Evolutionary conservation across 163 green algal genomes (phyloP).

Genomic region (Chlorella variabilis): DNA sequence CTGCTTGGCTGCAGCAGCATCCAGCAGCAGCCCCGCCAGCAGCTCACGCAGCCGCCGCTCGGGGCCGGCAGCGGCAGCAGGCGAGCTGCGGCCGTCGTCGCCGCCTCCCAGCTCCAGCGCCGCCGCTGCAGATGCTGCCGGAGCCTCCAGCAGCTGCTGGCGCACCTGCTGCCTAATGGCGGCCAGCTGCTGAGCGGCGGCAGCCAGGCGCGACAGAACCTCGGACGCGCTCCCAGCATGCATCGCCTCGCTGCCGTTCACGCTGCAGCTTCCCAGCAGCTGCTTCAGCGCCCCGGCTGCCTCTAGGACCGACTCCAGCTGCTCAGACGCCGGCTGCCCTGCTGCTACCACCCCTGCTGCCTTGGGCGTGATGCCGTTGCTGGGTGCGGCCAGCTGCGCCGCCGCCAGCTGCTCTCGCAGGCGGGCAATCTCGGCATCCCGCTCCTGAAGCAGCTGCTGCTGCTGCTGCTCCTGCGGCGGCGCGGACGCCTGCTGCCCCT

Average conservation of each 20-base stretch:
- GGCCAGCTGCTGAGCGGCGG: slow-evolving; percentile 28
- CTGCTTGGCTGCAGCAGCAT: slow-evolving; percentile 7
- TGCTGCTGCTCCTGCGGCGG: not conserved
- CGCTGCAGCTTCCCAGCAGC: slow-evolving; percentile 6
- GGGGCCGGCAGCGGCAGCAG: not conserved
- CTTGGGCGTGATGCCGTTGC: not conserved
- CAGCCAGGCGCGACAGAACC: not conserved
- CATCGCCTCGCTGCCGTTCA: slow-evolving; percentile 13
- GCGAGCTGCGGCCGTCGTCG: too few relatives aligned
- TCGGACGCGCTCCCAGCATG: not conserved
- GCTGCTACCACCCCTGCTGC: not conserved
- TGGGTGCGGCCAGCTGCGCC: not conserved
- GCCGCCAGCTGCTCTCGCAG: slow-evolving; percentile 15
- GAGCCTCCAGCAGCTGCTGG: not conserved
- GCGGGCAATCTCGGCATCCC: not conserved
- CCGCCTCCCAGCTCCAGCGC: not conserved
- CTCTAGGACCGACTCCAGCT: not conserved
- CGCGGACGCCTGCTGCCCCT: not conserved
- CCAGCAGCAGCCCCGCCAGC: slow-evolving; percentile 6
- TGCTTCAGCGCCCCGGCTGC: not conserved
- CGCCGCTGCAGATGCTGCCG: not conserved
- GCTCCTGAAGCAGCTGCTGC: not conserved
- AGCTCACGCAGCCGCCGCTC: slow-evolving; percentile 2
- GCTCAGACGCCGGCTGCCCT: too few relatives aligned
- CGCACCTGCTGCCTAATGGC: not conserved